These are phyloP conservation scores for Aureobasidium uvarum DNA, from an alignment of 2,329 filamentous ascomycete genomes.

Conservation along the genomic window DNA sequence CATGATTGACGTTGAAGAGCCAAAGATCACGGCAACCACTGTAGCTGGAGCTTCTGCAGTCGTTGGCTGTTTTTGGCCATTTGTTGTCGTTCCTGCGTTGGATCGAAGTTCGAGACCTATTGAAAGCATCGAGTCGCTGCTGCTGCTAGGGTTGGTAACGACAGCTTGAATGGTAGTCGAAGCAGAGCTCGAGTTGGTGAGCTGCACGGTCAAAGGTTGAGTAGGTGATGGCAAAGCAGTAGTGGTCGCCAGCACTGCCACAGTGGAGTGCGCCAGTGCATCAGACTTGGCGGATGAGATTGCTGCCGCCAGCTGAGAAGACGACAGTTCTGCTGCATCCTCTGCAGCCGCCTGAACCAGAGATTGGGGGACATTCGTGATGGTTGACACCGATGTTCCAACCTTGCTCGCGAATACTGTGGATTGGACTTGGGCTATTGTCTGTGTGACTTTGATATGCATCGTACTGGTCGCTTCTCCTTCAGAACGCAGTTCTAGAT, in stretches of 20 bases:
- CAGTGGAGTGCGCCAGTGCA: conserved; percentile 4
- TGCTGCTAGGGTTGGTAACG: neutral
- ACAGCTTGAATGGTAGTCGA: neutral
- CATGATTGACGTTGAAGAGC: conserved; percentile 18
- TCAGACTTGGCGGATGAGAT: neutral
- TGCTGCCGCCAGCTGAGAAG: neutral
- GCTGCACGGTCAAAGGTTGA: neutral
- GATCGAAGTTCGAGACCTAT: conserved; percentile 16
- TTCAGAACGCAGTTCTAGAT: conserved; percentile 3
- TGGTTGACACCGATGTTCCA: conserved; percentile 12
- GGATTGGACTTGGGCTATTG: neutral
- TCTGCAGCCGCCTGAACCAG: neutral
- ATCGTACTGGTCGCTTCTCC: neutral
- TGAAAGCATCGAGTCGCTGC: neutral
- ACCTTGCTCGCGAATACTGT: conserved; percentile 12
- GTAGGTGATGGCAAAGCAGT: neutral
- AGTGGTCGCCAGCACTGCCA: neutral
- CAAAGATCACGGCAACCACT: neutral
- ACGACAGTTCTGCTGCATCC: conserved; percentile 5
- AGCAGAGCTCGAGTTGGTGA: conserved; percentile 1
- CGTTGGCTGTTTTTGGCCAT: neutral
- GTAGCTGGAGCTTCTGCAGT: neutral
- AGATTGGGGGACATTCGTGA: conserved; percentile 2
- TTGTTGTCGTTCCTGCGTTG: neutral
- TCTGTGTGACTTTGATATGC: conserved; percentile 18